Conservation (phyloP, 495 filamentous ascomycete species). For the Podospora fimiseda region DNA sequence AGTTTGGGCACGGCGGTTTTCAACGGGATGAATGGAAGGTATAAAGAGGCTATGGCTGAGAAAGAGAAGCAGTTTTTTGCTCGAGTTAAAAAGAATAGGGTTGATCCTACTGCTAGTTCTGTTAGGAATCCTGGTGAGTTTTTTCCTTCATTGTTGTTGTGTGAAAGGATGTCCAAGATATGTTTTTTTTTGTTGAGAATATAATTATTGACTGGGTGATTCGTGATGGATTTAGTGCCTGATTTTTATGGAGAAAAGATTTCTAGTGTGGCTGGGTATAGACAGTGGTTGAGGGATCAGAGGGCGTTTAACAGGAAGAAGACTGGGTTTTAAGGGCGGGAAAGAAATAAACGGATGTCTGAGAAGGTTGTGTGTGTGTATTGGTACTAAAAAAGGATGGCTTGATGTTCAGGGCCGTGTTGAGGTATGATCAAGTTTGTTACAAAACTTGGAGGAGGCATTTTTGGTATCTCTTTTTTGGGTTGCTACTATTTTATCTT, state of each 20-base stretch:
- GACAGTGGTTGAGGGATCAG: constrained; percentile 96
- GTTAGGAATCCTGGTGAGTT: constrained; percentile 52
- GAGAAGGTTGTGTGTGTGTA: neutral
- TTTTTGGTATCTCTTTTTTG: neutral
- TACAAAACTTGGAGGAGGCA: too few relatives aligned
- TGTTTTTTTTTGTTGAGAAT: too few relatives aligned
- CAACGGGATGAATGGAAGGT: constrained; percentile 58
- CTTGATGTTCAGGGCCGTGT: too few relatives aligned
- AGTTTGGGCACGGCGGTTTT: constrained; percentile 71
- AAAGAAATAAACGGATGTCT: constrained; percentile 3
- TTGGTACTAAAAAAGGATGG: neutral
- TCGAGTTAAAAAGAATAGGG: constrained; percentile 80
- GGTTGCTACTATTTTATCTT: neutral
- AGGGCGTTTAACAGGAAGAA: constrained; percentile 93
- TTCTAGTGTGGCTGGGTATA: constrained; percentile 79
- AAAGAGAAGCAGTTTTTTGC: constrained; percentile 91
- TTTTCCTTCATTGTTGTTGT: neutral
- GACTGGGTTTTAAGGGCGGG: constrained; percentile 31
- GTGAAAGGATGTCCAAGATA: too few relatives aligned
- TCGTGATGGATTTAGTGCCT: constrained; percentile 31
- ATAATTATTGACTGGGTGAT: neutral
- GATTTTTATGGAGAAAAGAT: constrained; percentile 93
- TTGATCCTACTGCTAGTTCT: constrained; percentile 64
- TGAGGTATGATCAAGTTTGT: too few relatives aligned
- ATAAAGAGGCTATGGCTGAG: constrained; percentile 60